Conservation (phyloP, 331 rosid species). For the Malus hybrid region DNA sequence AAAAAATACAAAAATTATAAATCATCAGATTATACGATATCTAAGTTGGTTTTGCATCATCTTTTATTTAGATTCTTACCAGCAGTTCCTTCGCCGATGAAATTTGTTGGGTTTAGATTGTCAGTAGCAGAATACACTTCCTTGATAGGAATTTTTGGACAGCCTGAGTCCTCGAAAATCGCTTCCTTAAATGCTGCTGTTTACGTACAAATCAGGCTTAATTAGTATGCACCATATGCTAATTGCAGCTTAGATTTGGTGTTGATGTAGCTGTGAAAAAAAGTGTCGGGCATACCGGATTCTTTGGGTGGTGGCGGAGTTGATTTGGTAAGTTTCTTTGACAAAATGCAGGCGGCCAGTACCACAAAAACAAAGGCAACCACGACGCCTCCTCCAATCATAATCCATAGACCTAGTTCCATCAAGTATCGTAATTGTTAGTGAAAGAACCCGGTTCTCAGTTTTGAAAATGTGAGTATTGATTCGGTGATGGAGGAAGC, state of each 20-base stretch:
- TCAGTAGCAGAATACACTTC: conserved; percentile 46
- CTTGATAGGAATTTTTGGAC: conserved; percentile 32
- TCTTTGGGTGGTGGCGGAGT: neutral
- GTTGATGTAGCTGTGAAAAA: neutral
- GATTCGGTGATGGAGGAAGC: conserved; percentile 4
- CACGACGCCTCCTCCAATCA: conserved; percentile 16
- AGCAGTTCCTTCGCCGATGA: conserved; percentile 50
- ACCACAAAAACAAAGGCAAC: conserved; percentile 6
- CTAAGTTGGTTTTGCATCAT: neutral
- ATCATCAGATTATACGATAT: neutral
- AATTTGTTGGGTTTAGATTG: conserved; percentile 33
- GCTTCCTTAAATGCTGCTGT: conserved; percentile 17
- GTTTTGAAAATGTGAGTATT: neutral
- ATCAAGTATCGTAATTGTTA: neutral
- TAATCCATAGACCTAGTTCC: conserved; percentile 28
- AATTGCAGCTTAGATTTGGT: neutral
- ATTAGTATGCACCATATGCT: neutral
- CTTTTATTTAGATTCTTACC: conserved; percentile 17
- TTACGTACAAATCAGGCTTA: neutral
- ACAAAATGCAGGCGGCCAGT: conserved; percentile 10
- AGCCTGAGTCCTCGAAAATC: conserved; percentile 22
- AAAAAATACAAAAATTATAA: neutral
- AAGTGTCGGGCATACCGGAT: conserved; percentile 13
- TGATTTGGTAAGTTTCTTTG: conserved; percentile 15
- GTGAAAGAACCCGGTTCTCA: neutral